phyloP scores from a whole-genome alignment of 768 basidiomycete genomes.

The Russula compacta region DNA sequence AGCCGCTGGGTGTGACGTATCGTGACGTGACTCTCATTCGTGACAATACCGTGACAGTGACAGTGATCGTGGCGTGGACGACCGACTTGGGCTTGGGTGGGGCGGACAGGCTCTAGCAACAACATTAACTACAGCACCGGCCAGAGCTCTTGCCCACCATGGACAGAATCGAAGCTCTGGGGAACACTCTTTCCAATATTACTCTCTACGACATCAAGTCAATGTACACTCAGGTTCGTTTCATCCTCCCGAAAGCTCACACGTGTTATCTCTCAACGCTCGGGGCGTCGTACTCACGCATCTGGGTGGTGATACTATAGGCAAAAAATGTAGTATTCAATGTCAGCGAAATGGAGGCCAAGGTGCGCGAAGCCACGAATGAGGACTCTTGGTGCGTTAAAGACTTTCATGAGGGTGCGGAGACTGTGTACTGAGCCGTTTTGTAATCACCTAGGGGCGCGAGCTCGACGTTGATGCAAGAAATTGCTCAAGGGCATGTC shows the following conservation, averaged over 20 bases:
- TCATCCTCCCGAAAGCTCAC: not conserved
- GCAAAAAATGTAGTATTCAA: constrained; percentile 97
- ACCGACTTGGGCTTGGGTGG: not conserved
- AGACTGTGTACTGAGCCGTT: not conserved
- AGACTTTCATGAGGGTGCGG: not conserved
- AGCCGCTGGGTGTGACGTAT: not conserved
- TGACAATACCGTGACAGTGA: no score
- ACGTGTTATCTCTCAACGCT: not conserved
- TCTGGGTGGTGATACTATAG: constrained; percentile 28
- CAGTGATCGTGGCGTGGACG: no score
- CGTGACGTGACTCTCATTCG: not conserved
- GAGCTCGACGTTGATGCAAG: constrained; percentile 95
- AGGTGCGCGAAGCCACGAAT: constrained; percentile 94
- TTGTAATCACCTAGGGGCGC: constrained; percentile 63
- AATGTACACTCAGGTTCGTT: constrained; percentile 87
- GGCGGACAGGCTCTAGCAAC: not conserved
- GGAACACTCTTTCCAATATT: constrained; percentile 67
- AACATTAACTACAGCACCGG: not conserved
- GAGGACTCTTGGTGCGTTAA: constrained; percentile 92
- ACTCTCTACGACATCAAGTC: constrained; percentile 91
- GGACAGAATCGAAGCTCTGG: constrained; percentile 73
- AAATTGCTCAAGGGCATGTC: constrained; percentile 91
- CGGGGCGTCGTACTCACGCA: not conserved
- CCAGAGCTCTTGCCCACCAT: constrained; percentile 35
- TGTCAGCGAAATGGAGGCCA: constrained; percentile 93